Evolutionary conservation across 2,329 filamentous ascomycete species (phyloP).

Genomic region (Ilyonectria sp.): DNA sequence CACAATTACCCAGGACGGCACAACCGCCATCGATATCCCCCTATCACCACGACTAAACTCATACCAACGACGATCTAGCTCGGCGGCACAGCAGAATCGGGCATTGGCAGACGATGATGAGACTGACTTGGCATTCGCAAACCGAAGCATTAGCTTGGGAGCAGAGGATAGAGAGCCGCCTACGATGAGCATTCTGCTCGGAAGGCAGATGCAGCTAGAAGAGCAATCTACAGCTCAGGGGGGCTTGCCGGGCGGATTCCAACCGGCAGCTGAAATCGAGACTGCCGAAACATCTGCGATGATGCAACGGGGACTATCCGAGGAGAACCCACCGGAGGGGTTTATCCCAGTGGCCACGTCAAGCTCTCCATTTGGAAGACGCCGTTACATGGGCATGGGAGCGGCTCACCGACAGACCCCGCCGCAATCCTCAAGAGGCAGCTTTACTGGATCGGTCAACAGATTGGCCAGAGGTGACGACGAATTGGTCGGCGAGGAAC

Average conservation of each 20-base stretch:
- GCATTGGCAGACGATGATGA: slow-evolving; percentile 71
- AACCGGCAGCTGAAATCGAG: slow-evolving; percentile 61
- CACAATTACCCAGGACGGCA: slow-evolving; percentile 65
- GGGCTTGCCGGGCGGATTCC: slow-evolving; percentile 49
- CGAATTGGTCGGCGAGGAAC: slow-evolving; percentile 75
- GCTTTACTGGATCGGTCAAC: slow-evolving; percentile 59
- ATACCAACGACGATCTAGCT: slow-evolving; percentile 76
- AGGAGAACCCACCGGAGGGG: slow-evolving; percentile 63
- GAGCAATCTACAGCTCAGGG: slow-evolving; percentile 49
- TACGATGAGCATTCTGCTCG: slow-evolving; percentile 75
- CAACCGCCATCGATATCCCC: slow-evolving; percentile 81
- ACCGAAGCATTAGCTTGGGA: slow-evolving; percentile 79
- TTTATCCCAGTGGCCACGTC: slow-evolving; percentile 58
- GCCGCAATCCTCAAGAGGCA: slow-evolving; percentile 62
- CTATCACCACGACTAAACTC: slow-evolving; percentile 75
- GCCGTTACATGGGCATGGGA: slow-evolving; percentile 63
- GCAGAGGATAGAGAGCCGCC: slow-evolving; percentile 75
- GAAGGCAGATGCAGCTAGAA: slow-evolving; percentile 57
- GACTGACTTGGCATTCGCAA: slow-evolving; percentile 71
- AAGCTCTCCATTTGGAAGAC: slow-evolving; percentile 62
- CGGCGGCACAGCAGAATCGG: slow-evolving; percentile 76
- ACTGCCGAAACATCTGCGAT: slow-evolving; percentile 56
- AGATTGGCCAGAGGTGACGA: slow-evolving; percentile 60
- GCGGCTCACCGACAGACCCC: slow-evolving; percentile 58
- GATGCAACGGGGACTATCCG: slow-evolving; percentile 60